Base-by-base conservation (phyloP, 73 alveolate species). In the Paraurostyla sp. region DNA sequence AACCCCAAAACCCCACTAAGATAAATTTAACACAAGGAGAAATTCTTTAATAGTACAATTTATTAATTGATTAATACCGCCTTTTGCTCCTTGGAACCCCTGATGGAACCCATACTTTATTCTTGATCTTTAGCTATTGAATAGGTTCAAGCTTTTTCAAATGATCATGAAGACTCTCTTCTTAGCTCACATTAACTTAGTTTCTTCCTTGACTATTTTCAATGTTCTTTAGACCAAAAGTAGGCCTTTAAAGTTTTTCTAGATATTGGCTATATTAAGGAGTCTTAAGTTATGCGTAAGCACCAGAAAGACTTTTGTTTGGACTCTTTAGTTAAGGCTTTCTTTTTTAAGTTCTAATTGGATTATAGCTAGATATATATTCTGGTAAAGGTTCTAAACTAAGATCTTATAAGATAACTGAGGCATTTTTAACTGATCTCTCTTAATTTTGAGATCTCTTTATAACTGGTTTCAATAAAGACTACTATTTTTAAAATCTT, bases 331-430 rank as follows among this genome's bases (percentile, higher is more conserved):
- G 7, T 36, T 65, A 18, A 11, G 38, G 2, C 13, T 38, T 33
- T 15, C 2, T 65, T 38, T 36, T 35, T 6, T 65, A 3, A 35
- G 33, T 40, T 38, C 58, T 65, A 65, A 11, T 40, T 65, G n/a
- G n/a, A n/a, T n/a, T n/a, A n/a, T n/a, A n/a, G n/a, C n/a, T n/a
- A n/a, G n/a, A n/a, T n/a, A n/a, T n/a, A n/a, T 38, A 38, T 22
- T 65, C 82, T 6, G 82, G 82, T 3, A 65, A 38, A 6, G 58
- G 40, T 13, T 40, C 82, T 65, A 65, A 65, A 35, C n/a, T 35
- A 2, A 65, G 58, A 38, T 65, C 82, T 1, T 65, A 18, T 2
- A 32, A 15, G 16, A 35, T 6, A 2, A 65, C 60, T 11, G 56
- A 35, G 7, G 41, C 25, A 65, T 65, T 65, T 23, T 40, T 6